These are phyloP conservation scores for Nymphaea colorata DNA, from an alignment of 164 flowering plant species.

Conservation along the genomic window DNA sequence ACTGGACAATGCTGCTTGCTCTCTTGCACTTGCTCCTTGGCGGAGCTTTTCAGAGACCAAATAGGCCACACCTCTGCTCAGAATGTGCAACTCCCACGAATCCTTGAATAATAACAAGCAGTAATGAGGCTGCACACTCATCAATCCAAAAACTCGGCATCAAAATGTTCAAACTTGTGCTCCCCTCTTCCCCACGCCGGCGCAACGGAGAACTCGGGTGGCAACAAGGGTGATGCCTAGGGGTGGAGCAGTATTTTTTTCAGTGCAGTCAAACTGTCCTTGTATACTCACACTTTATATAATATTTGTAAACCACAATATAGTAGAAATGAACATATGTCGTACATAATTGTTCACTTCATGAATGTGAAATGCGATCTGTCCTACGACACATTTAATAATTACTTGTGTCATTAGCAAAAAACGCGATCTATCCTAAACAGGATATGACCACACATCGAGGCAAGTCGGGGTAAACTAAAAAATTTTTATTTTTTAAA, in stretches of 20 bases:
- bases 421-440: no score
- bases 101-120: neutral
- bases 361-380: conserved; percentile 19
- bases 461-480: no score
- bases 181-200: neutral
- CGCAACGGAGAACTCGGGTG: neutral
- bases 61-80: neutral
- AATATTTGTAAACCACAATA: no score
- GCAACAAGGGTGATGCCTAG: conserved; percentile 14
- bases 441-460: no score
- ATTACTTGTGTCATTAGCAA: no score
- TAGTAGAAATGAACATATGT: no score
- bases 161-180: neutral
- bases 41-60: neutral
- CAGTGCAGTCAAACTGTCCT: no score
- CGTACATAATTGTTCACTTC: no score
- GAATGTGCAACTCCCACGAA: neutral
- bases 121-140: neutral
- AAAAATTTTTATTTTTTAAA: no score
- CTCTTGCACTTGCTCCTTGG: neutral
- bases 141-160: neutral
- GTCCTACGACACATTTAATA: neutral
- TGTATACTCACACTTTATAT: no score
- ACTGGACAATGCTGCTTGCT: neutral
- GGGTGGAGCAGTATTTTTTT: no score